phyloP scores from a whole-genome alignment of 441 rosid species.

The Iberis amara region DNA sequence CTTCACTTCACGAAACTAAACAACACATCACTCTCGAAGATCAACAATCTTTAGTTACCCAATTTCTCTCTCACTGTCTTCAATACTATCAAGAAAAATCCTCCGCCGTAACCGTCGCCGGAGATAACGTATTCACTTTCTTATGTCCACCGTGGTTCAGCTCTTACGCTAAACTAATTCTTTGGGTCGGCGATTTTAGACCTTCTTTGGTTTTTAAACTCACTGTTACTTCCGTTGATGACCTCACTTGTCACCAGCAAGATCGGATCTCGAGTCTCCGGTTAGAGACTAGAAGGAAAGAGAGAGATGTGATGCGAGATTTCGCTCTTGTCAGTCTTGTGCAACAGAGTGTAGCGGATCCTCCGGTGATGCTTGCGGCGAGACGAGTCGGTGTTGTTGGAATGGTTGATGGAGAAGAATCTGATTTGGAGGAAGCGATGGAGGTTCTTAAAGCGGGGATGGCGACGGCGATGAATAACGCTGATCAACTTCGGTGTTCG shows the following conservation, averaged over 20 bases:
- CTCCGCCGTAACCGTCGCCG: conserved; percentile 26
- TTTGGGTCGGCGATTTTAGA: conserved; percentile 51
- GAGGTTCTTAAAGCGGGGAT: conserved; percentile 28
- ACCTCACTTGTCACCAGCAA: conserved; percentile 36
- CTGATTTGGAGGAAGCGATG: conserved; percentile 34
- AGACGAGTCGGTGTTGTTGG: conserved; percentile 25
- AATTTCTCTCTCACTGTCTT: conserved; percentile 36
- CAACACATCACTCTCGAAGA: conserved; percentile 4
- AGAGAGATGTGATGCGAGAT: conserved; percentile 39
- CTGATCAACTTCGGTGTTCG: conserved; percentile 36
- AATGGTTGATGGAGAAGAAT: conserved; percentile 35
- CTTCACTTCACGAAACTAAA: conserved; percentile 11
- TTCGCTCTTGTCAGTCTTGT: conserved; percentile 45
- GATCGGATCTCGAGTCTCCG: conserved; percentile 31
- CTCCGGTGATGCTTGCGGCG: conserved; percentile 32
- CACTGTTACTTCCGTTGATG: conserved; percentile 24
- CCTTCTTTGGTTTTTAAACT: conserved; percentile 43
- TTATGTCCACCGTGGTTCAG: conserved; percentile 49
- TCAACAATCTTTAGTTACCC: conserved; percentile 20
- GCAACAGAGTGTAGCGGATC: conserved; percentile 55
- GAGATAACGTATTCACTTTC: conserved; percentile 38
- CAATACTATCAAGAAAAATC: conserved; percentile 40
- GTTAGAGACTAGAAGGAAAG: conserved; percentile 31
- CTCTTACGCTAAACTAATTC: conserved; percentile 38
- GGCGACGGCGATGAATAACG: conserved; percentile 34